A percentile compares a stretch with the other conserved stretches of the same genome.
These are phyloP conservation scores for Leccinum imitatum DNA, from an alignment of 768 basidiomycete genomes.

Conservation along the genomic window DNA sequence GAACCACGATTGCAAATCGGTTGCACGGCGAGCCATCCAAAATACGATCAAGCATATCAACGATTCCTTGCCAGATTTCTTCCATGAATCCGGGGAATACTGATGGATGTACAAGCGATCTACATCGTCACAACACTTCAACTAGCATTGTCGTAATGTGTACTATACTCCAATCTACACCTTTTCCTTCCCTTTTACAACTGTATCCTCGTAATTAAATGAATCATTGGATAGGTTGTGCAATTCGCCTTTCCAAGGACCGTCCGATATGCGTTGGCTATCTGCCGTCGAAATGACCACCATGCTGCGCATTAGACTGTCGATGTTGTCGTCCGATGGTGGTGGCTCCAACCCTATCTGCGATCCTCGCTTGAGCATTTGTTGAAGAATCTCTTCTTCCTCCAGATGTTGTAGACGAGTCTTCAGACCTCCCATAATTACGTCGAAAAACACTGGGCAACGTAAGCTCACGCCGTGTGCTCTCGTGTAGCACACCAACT, in stretches of 20 bases:
- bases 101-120: constrained; percentile 11
- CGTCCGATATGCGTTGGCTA: constrained; percentile 21
- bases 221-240: constrained; percentile 14
- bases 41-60: constrained; percentile 57
- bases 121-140: neutral
- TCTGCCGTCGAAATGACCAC: constrained; percentile 30
- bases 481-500: constrained; percentile 29
- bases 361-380: constrained; percentile 37
- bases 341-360: constrained; percentile 35
- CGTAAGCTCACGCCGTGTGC: constrained; percentile 3
- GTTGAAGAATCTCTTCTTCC: constrained; percentile 45
- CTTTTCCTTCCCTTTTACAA: constrained; percentile 27
- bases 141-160: neutral
- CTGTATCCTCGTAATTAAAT: constrained; percentile 26
- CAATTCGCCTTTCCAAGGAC: constrained; percentile 30
- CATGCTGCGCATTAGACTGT: constrained; percentile 42
- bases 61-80: constrained; percentile 63
- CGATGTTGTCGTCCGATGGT: constrained; percentile 38
- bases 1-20: constrained; percentile 69
- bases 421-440: constrained; percentile 40
- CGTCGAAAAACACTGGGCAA: constrained; percentile 34
- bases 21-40: constrained; percentile 54
- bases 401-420: constrained; percentile 40
- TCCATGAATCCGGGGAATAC: constrained; percentile 40
- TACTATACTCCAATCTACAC: constrained; percentile 10